phyloP scores from a whole-genome alignment of 257 asterid species.

The Penstemon barbatus region DNA sequence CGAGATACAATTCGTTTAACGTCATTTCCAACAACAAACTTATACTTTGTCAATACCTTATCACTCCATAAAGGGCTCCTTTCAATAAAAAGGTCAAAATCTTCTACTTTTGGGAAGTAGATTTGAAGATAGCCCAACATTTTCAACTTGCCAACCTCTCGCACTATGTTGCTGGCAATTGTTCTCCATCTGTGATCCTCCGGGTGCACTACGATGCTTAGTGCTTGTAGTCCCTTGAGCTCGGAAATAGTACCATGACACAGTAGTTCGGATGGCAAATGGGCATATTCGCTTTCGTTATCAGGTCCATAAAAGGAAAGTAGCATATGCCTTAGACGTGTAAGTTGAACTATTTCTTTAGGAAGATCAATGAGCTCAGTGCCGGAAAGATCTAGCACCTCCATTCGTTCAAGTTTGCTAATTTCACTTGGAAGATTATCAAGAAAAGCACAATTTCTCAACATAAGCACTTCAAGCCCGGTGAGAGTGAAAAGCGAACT shows the following conservation, averaged over 20 bases:
- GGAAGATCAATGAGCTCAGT: conserved; percentile 31
- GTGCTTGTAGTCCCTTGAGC: conserved; percentile 25
- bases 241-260: conserved; percentile 23
- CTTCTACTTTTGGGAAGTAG: conserved; percentile 34
- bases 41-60: conserved; percentile 13
- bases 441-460: conserved; percentile 28
- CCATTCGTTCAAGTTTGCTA: conserved; percentile 11
- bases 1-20: conserved; percentile 34
- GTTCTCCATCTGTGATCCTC: conserved; percentile 32
- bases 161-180: conserved; percentile 2
- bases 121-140: conserved; percentile 26
- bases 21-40: conserved; percentile 32
- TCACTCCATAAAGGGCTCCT: conserved; percentile 24
- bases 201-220: conserved; percentile 38
- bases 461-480: conserved; percentile 28
- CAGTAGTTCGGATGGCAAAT: conserved; percentile 21
- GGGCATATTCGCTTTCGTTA: conserved; percentile 26
- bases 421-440: conserved; percentile 23
- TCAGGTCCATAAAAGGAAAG: conserved; percentile 37
- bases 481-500: conserved; percentile 25
- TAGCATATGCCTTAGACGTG: conserved; percentile 21
- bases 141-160: conserved; percentile 21
- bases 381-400: conserved; percentile 36
- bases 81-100: conserved; percentile 15
- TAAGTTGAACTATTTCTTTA: conserved; percentile 28